A percentile compares a stretch with the other conserved stretches of the same genome.
Conservation (phyloP, 257 asterid genomes). For the Plectranthus barbatus region DNA sequence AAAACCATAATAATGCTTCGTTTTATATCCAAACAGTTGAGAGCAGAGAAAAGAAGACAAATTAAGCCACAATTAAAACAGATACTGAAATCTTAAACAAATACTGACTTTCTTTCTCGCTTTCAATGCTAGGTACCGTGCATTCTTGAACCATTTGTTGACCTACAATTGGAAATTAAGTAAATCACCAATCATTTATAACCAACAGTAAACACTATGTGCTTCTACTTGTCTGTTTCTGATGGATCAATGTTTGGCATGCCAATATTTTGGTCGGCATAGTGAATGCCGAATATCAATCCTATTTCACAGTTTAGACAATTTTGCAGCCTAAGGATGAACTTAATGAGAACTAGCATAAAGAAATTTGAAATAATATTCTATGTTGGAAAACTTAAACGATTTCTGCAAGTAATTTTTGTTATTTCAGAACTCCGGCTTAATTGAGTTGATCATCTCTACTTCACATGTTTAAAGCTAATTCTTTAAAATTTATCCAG, state of each 20-base stretch:
- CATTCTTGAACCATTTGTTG: conserved; percentile 98
- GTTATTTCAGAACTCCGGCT: not conserved
- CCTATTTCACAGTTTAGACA: not conserved
- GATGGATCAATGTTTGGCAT: not conserved
- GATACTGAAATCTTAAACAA: not conserved
- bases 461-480: conserved; percentile 4
- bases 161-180: conserved; percentile 46
- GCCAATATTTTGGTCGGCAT: not conserved
- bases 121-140: conserved; percentile 89
- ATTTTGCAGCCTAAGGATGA: not conserved
- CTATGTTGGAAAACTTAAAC: not conserved
- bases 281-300: not conserved
- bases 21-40: conserved; percentile 5
- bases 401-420: not conserved
- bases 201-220: not conserved
- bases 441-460: not conserved
- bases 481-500: conserved; percentile 13
- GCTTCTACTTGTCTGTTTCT: not conserved
- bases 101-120: conserved; percentile 61
- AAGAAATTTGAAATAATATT: not conserved
- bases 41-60: not conserved
- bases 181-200: conserved; percentile 4
- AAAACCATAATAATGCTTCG: not conserved
- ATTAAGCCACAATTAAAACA: not conserved
- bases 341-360: not conserved